Conservation (phyloP, 1,284 basidiomycete genomes). For the Irpex sp. region DNA sequence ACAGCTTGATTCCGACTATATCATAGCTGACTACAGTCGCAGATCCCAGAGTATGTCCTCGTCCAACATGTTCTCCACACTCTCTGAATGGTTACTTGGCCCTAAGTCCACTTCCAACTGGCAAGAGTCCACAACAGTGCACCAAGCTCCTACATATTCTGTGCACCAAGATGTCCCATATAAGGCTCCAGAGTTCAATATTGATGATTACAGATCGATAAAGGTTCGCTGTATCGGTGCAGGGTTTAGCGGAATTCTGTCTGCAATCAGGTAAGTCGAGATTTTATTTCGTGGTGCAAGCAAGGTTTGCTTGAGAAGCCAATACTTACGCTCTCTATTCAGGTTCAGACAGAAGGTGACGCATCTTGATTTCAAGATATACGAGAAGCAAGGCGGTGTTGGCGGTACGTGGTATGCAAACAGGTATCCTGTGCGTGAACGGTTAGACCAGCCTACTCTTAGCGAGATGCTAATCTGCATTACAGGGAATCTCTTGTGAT, state of each 20-base stretch:
- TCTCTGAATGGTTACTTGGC: neutral
- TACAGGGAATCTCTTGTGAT: constrained; percentile 49
- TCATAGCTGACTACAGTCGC: too few species aligned
- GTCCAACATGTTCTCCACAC: neutral
- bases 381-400: constrained; percentile 51
- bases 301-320: too few species aligned
- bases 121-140: neutral
- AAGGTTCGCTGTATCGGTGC: constrained; percentile 50
- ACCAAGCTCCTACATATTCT: neutral
- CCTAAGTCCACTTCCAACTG: neutral
- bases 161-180: neutral
- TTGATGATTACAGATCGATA: constrained; percentile 45
- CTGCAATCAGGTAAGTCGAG: constrained; percentile 42
- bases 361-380: constrained; percentile 49
- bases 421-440: constrained; percentile 25
- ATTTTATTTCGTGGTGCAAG: too few species aligned
- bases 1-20: too few species aligned
- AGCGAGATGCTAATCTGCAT: neutral
- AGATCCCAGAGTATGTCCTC: too few species aligned
- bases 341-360: constrained; percentile 48
- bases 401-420: constrained; percentile 53
- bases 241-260: constrained; percentile 50
- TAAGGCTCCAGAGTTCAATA: constrained; percentile 24
- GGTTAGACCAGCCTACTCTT: neutral
- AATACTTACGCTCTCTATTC: neutral